phyloP scores from a whole-genome alignment of 768 basidiomycete species.

The Pholiota molesta region DNA sequence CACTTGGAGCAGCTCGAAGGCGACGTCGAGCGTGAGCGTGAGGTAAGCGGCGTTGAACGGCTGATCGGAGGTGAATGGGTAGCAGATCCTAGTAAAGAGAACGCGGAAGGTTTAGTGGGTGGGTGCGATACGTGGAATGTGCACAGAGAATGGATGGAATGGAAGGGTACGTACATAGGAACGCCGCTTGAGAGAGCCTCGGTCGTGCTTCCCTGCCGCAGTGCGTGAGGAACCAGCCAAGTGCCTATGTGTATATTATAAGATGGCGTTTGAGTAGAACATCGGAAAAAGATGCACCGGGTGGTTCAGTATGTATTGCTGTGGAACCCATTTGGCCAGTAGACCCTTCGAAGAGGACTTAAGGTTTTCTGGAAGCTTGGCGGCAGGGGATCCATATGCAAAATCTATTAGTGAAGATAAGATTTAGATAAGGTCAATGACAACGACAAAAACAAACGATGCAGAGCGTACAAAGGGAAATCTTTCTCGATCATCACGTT shows the following conservation, averaged over 20 bases:
- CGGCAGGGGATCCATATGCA: conserved; percentile 7
- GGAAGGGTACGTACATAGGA: conserved; percentile 7
- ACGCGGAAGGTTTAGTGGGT: too few species aligned
- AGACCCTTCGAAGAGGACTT: conserved; percentile 7
- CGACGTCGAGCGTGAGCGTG: conserved; percentile 8
- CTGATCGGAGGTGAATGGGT: conserved; percentile 13
- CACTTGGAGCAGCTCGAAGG: conserved; percentile 12
- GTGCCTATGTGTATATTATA: background rate
- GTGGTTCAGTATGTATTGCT: conserved; percentile 15
- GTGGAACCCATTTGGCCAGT: conserved; percentile 10
- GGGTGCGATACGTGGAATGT: too few species aligned
- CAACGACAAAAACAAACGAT: background rate
- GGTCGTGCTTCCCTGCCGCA: conserved; percentile 11
- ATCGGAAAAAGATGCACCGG: background rate
- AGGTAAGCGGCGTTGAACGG: conserved; percentile 7
- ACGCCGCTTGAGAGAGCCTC: conserved; percentile 10
- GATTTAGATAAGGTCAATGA: too few species aligned
- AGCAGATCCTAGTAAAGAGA: conserved; percentile 4
- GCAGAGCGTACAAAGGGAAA: conserved; percentile 29
- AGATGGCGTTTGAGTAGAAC: background rate
- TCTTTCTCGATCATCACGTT: conserved; percentile 27
- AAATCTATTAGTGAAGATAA: background rate
- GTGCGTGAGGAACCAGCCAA: conserved; percentile 13
- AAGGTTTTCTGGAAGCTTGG: conserved; percentile 3
- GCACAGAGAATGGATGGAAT: background rate